phyloP scores from a whole-genome alignment of 2,329 filamentous ascomycete species.

The Furcasterigmium furcatum region DNA sequence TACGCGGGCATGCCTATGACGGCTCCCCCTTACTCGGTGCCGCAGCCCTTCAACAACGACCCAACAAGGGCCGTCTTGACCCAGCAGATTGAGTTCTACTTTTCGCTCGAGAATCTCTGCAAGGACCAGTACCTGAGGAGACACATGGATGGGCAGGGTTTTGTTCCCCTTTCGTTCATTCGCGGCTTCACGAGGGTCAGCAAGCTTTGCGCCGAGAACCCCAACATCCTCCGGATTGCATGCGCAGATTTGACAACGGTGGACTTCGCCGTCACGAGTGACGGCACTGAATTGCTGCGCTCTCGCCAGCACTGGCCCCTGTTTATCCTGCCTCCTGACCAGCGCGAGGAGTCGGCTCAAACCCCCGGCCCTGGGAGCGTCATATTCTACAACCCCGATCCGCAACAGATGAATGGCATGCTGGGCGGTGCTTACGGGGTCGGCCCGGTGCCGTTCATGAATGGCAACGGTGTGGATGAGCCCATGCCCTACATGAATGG shows the following conservation, averaged over 20 bases:
- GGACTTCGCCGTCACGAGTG: conserved; percentile 72
- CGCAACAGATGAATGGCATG: conserved; percentile 22
- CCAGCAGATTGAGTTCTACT: conserved; percentile 81
- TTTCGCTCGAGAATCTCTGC: conserved; percentile 91
- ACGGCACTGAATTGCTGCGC: conserved; percentile 76
- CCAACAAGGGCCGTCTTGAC: conserved; percentile 33
- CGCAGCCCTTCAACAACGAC: background rate
- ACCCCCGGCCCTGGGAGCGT: conserved; percentile 60
- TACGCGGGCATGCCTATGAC: conserved; percentile 17
- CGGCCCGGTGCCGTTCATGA: conserved; percentile 24
- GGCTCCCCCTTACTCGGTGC: conserved; percentile 24
- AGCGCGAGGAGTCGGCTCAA: conserved; percentile 71
- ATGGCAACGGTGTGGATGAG: conserved; percentile 23
- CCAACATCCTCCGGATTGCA: conserved; percentile 70
- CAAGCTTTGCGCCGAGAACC: conserved; percentile 53
- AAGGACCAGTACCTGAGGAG: conserved; percentile 87
- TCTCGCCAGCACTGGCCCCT: conserved; percentile 72
- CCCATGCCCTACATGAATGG: conserved; percentile 27
- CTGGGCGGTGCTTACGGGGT: conserved; percentile 25
- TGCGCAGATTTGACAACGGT: conserved; percentile 70
- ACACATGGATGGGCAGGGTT: conserved; percentile 95
- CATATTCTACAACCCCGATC: conserved; percentile 21
- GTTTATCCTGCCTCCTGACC: conserved; percentile 70
- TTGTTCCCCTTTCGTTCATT: conserved; percentile 77
- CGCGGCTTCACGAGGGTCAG: conserved; percentile 84